Percentiles rank a stretch among this genome's conserved stretches.
Evolutionary conservation across 2,329 filamentous ascomycete genomes (phyloP).

Genomic region (Aspergillus melleus): DNA sequence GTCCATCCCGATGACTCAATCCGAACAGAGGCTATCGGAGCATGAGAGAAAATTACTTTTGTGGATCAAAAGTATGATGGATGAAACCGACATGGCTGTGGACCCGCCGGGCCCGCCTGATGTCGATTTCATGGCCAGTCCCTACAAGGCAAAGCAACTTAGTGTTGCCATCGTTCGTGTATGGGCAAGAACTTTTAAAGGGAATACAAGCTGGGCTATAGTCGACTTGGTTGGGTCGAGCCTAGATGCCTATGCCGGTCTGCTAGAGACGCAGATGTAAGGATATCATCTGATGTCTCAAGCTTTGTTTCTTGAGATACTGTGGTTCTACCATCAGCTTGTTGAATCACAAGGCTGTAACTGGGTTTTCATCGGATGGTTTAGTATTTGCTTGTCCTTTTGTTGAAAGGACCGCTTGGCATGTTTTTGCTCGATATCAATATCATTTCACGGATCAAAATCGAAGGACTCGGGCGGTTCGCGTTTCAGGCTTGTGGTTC

Average conservation of each 20-base stretch:
- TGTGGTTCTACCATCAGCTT: not conserved
- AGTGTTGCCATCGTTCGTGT: constrained; percentile 51
- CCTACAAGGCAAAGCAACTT: constrained; percentile 45
- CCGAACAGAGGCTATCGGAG: constrained; percentile 45
- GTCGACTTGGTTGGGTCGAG: constrained; percentile 48
- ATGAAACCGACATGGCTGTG: constrained; percentile 50
- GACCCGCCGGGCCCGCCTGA: constrained; percentile 40
- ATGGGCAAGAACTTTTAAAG: constrained; percentile 49
- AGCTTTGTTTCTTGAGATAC: not conserved
- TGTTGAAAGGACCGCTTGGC: too few species aligned
- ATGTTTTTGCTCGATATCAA: not conserved
- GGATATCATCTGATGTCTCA: not conserved
- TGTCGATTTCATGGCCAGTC: constrained; percentile 44
- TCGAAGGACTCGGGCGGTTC: not conserved
- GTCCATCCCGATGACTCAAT: constrained; percentile 44
- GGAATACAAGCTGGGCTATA: constrained; percentile 51
- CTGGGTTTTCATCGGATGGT: not conserved
- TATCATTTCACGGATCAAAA: not conserved
- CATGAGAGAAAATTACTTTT: constrained; percentile 49
- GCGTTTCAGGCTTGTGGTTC: not conserved
- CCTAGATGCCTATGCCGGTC: constrained; percentile 48
- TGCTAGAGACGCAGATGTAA: constrained; percentile 37
- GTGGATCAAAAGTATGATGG: constrained; percentile 52
- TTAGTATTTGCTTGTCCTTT: not conserved
- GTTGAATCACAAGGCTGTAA: not conserved